These are phyloP conservation scores for Teunomyces atbi DNA, from an alignment of 805 yeast species.

Conservation along the genomic window DNA sequence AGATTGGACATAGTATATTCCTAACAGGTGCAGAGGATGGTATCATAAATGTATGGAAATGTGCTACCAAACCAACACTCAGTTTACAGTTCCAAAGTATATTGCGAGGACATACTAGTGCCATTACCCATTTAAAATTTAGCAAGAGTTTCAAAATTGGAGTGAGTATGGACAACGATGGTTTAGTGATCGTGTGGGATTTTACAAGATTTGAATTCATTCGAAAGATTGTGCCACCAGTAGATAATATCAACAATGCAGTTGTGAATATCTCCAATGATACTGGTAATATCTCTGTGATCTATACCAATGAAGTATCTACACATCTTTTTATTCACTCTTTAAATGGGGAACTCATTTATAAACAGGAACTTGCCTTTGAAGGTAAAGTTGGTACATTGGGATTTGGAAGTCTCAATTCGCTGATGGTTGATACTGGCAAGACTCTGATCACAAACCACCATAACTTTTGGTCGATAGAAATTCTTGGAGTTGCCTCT, in stretches of 20 bases:
- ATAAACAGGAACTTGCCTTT: conserved; percentile 16
- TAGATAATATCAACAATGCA: conserved; percentile 15
- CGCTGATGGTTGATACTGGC: conserved; percentile 23
- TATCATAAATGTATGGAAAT: conserved; percentile 57
- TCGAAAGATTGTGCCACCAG: conserved; percentile 28
- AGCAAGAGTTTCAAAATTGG: conserved; percentile 55
- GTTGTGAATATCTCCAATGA: conserved; percentile 49
- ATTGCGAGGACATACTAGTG: conserved; percentile 57
- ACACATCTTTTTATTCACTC: conserved; percentile 40
- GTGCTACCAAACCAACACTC: conserved; percentile 23
- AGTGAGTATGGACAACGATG: conserved; percentile 53
- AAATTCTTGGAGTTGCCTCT: conserved; percentile 29
- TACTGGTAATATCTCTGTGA: conserved; percentile 51
- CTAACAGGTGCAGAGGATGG: conserved; percentile 59
- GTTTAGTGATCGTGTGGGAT: conserved; percentile 66
- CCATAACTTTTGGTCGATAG: conserved; percentile 40
- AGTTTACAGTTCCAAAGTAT: conserved; percentile 42
- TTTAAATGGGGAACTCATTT: conserved; percentile 51
- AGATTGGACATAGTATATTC: conserved; percentile 42
- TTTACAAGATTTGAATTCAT: conserved; percentile 50
- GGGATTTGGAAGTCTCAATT: conserved; percentile 31
- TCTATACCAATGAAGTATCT: conserved; percentile 18
- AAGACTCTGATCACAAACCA: conserved; percentile 17
- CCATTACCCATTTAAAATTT: conserved; percentile 45
- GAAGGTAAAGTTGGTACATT: conserved; percentile 20